These are phyloP conservation scores for Vigna nakashimae DNA, from an alignment of 306 rosid genomes.

Conservation along the genomic window DNA sequence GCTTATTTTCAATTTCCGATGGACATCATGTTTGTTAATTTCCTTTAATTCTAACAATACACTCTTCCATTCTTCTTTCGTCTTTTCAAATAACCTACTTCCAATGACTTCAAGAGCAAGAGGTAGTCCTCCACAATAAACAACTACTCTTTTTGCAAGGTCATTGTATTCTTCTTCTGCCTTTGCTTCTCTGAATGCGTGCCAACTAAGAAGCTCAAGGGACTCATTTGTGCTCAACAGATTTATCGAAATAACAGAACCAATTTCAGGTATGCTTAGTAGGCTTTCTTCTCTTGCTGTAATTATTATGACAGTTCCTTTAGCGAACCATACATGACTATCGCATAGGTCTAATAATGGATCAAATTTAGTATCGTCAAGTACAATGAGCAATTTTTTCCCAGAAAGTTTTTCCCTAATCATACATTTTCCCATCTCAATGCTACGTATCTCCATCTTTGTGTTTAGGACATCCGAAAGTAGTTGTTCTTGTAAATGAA, in stretches of 20 bases:
- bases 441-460: neutral
- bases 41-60: too few relatives aligned
- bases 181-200: too few relatives aligned
- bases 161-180: too few relatives aligned
- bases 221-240: too few relatives aligned
- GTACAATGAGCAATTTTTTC: neutral
- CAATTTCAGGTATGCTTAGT: neutral
- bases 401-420: neutral
- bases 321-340: neutral
- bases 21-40: too few relatives aligned
- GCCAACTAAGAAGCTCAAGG: too few relatives aligned
- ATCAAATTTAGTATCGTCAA: neutral
- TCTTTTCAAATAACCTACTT: too few relatives aligned
- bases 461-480: neutral
- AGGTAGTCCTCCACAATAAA: too few relatives aligned
- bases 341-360: neutral
- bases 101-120: too few relatives aligned
- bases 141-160: too few relatives aligned
- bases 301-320: neutral
- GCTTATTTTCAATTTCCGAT: too few relatives aligned
- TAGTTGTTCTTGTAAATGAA: neutral
- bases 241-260: neutral
- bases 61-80: too few relatives aligned
- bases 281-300: neutral
- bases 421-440: neutral